Percentiles rank a stretch among this genome's conserved stretches.
Evolutionary conservation across 768 basidiomycete species (phyloP).

Genomic region (Mrakia frigida): DNA sequence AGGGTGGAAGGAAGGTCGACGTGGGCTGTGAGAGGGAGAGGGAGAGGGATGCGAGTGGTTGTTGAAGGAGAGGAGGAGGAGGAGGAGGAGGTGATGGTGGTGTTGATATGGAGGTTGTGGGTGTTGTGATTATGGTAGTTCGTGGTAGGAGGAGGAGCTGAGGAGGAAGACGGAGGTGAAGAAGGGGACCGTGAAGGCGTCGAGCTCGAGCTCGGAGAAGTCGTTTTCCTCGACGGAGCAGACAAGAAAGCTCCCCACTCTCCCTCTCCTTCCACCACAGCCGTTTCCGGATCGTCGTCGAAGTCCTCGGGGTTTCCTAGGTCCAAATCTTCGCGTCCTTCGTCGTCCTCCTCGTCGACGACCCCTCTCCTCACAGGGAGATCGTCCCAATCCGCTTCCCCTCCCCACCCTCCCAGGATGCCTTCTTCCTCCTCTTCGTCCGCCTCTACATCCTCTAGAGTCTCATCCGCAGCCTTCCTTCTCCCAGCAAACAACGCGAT

Average conservation of each 20-base stretch:
- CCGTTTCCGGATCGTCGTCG: slow-evolving; percentile 5
- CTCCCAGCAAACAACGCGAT: slow-evolving; percentile 7
- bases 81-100: neutral
- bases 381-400: slow-evolving; percentile 15
- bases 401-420: slow-evolving; percentile 14
- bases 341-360: neutral
- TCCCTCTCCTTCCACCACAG: neutral
- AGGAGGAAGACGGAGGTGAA: neutral
- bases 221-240: neutral
- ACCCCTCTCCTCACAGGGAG: neutral
- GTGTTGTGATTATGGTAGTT: neutral
- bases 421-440: slow-evolving; percentile 8
- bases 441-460: slow-evolving; percentile 1
- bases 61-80: neutral
- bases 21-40: too few species aligned
- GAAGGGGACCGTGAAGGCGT: neutral
- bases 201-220: too few species aligned
- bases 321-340: neutral
- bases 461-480: neutral
- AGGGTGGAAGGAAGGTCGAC: neutral
- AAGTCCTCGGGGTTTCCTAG: neutral
- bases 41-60: too few species aligned
- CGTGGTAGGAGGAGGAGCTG: too few species aligned
- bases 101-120: neutral
- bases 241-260: slow-evolving; percentile 14